Evolutionary conservation across 495 filamentous ascomycete species (phyloP).

Genomic region (Corynascus novoguineensis): DNA sequence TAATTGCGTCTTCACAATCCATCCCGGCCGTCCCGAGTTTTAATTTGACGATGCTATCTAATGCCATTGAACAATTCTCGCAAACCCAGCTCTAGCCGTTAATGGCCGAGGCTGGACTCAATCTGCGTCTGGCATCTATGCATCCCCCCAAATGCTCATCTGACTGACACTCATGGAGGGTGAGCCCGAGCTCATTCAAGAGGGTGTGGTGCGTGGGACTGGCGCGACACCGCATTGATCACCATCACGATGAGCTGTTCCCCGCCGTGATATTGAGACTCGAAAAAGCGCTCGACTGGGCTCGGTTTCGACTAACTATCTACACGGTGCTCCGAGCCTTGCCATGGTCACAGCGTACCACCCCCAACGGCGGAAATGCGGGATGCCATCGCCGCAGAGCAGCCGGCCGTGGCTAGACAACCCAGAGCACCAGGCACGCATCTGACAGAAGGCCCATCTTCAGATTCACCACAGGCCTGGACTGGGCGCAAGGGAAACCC

Average conservation of each 20-base stretch:
- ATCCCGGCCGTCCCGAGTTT: slow-evolving; percentile 26
- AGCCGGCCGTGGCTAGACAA: slow-evolving; percentile 8
- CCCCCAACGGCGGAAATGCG: slow-evolving; percentile 9
- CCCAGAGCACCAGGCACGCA: neutral
- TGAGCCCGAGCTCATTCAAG: slow-evolving; percentile 1
- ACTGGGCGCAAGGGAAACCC: neutral
- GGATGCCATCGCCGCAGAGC: slow-evolving; percentile 14
- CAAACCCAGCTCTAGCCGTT: slow-evolving; percentile 29
- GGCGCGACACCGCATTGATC: slow-evolving; percentile 21
- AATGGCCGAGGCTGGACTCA: slow-evolving; percentile 12
- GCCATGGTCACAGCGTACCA: slow-evolving; percentile 6
- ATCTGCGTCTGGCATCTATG: neutral
- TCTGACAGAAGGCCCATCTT: too few species aligned
- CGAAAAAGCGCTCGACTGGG: slow-evolving; percentile 7
- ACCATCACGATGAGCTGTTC: slow-evolving; percentile 10
- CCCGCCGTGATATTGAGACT: slow-evolving; percentile 19
- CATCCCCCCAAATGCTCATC: slow-evolving; percentile 8
- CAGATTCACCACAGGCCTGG: too few species aligned
- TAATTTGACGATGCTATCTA: slow-evolving; percentile 25
- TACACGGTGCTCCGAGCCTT: slow-evolving; percentile 16
- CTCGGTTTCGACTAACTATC: too few species aligned
- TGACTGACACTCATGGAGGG: slow-evolving; percentile 3
- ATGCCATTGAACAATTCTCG: slow-evolving; percentile 21
- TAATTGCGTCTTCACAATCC: slow-evolving; percentile 20
- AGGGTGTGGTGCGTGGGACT: slow-evolving; percentile 4